These are phyloP conservation scores for Helenozyma rhizophorensis DNA, from an alignment of 805 yeast species.

Conservation along the genomic window DNA sequence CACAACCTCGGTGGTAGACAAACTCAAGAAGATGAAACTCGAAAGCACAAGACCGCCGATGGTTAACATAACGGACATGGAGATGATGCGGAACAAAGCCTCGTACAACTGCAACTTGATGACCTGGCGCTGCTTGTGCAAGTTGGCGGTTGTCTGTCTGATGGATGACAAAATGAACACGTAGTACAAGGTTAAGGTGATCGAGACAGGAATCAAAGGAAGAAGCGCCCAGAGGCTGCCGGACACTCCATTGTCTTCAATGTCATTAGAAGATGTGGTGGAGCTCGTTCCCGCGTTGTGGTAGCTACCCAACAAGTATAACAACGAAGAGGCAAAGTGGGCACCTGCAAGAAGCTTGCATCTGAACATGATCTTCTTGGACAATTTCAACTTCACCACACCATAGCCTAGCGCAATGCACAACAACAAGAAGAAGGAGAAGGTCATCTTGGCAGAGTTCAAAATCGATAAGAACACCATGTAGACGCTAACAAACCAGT, in stretches of 20 bases:
- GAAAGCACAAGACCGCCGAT: constrained; percentile 68
- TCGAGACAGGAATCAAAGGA: constrained; percentile 65
- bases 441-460: constrained; percentile 77
- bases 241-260: constrained; percentile 52
- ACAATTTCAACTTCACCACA: constrained; percentile 82
- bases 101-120: constrained; percentile 88
- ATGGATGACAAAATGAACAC: constrained; percentile 69
- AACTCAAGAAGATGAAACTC: constrained; percentile 65
- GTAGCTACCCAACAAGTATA: constrained; percentile 34
- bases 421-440: constrained; percentile 80
- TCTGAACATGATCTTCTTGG: constrained; percentile 65
- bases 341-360: constrained; percentile 40
- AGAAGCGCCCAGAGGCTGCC: constrained; percentile 50
- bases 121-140: constrained; percentile 83
- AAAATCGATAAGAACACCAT: constrained; percentile 73
- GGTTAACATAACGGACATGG: constrained; percentile 65
- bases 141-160: constrained; percentile 64
- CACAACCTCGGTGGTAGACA: constrained; percentile 69
- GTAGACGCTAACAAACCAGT: constrained; percentile 58
- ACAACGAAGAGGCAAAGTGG: constrained; percentile 33
- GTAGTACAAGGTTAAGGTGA: constrained; percentile 70
- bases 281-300: constrained; percentile 23
- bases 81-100: constrained; percentile 68
- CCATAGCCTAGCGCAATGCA: constrained; percentile 93
- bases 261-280: constrained; percentile 35